Conservation (phyloP, 345 rosid genomes). For the Trapa bicornis region DNA sequence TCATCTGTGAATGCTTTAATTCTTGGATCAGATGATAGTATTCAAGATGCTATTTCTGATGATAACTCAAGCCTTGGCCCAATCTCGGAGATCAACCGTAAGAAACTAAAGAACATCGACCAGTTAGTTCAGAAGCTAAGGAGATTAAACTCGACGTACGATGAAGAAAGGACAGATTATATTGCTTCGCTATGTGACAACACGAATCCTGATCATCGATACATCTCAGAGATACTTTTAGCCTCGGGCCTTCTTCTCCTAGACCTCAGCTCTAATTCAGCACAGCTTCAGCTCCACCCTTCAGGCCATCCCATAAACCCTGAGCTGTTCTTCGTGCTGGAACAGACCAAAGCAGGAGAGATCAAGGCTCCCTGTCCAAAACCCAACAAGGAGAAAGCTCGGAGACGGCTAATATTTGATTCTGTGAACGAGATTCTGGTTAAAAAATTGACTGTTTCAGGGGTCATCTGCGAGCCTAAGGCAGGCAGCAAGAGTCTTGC, state of each 20-base stretch:
- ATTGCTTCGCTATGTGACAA: conserved; percentile 87
- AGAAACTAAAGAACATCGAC: conserved; percentile 77
- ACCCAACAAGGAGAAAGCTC: conserved; percentile 38
- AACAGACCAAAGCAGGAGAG: conserved; percentile 65
- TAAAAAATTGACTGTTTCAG: conserved; percentile 36
- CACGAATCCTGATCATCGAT: conserved; percentile 76
- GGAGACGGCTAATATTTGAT: conserved; percentile 75
- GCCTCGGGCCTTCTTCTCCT: conserved; percentile 92
- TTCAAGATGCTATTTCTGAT: conserved; percentile 31
- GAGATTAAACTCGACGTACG: conserved; percentile 66
- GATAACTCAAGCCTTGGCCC: conserved; percentile 21
- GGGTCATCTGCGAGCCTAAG: conserved; percentile 39
- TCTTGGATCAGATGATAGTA: conserved; percentile 27
- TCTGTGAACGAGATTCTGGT: conserved; percentile 72
- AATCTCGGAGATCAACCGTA: conserved; percentile 54
- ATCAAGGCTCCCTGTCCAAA: conserved; percentile 20
- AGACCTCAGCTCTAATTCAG: conserved; percentile 49
- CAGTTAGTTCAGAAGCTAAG: conserved; percentile 84
- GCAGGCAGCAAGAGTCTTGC: conserved; percentile 34
- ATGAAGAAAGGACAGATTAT: conserved; percentile 84
- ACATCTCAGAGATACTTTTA: conserved; percentile 80
- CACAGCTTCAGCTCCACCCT: conserved; percentile 65
- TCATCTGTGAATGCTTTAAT: background rate
- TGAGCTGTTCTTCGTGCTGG: conserved; percentile 71
- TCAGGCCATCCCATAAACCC: conserved; percentile 92